Conservation (phyloP, 1,139 yeast species). For the Petasospora fabianii region DNA sequence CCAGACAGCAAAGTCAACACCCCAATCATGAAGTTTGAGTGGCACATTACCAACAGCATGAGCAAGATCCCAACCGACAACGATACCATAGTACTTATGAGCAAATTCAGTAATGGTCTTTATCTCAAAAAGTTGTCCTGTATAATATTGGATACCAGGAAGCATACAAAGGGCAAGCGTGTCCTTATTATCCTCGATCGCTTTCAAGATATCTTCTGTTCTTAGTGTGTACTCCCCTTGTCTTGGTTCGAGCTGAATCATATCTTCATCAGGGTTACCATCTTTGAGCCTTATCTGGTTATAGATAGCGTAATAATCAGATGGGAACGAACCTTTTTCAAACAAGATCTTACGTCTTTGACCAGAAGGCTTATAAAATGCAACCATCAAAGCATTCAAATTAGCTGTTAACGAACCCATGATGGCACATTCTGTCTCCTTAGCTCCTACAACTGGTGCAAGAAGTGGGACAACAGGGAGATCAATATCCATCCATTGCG, state of each 20-base stretch:
- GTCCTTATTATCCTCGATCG: conserved; percentile 56
- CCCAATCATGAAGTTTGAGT: conserved; percentile 76
- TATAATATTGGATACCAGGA: conserved; percentile 88
- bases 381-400: conserved; percentile 66
- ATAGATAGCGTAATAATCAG: conserved; percentile 82
- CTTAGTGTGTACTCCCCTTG: conserved; percentile 52
- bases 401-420: conserved; percentile 87
- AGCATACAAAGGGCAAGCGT: conserved; percentile 71
- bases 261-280: conserved; percentile 44
- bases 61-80: conserved; percentile 94
- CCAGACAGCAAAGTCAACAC: conserved; percentile 91
- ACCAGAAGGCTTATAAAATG: conserved; percentile 69
- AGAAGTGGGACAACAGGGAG: conserved; percentile 66
- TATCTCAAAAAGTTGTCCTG: conserved; percentile 85
- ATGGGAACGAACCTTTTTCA: conserved; percentile 87
- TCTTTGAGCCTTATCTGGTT: conserved; percentile 70
- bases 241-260: conserved; percentile 62
- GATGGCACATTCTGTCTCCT: conserved; percentile 68
- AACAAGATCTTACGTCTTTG: conserved; percentile 66
- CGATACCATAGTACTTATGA: conserved; percentile 40
- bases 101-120: conserved; percentile 59
- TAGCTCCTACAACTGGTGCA: conserved; percentile 75
- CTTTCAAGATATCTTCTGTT: conserved; percentile 57
- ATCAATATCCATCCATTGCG: conserved; percentile 82
- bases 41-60: conserved; percentile 91